Base-by-base conservation (phyloP, 2,329 filamentous ascomycete species). In the Acarospora socialis region DNA sequence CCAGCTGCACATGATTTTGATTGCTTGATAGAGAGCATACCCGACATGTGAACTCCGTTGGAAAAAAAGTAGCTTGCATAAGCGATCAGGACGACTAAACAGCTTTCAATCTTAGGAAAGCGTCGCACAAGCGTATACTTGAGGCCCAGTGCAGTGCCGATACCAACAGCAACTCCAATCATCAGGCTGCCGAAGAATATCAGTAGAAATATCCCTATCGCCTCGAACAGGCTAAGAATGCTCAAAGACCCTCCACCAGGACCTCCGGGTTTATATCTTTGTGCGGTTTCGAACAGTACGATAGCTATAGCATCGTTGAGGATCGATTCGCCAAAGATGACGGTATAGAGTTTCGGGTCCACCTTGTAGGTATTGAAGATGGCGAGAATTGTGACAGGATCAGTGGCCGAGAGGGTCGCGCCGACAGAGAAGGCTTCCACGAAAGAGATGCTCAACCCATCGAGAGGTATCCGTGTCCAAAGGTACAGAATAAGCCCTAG, bases 351-450 rank as follows among this genome's bases (percentile, higher is more conserved):
- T 59, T 95, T 95, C 3, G 90, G 90, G 49, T 98, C 90, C 47
- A 98, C 90, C 59, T 95, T 95, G 70, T 95, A 98, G 2, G 90
- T 81, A 56, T 94, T 95, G 70, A 98, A 98, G 46, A 98, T 98
- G 53, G 90, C 90, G 33, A 98, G 66, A 46, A 98, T 95, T 0
- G 90, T 98, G 37, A 98, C 87, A 0, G 90, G 90, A 51, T 98
- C 90, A 1, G 90, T 98, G 37, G 90, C 90, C 2, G 90, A 95
- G 19, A 98, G 70, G 0, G 90, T 98, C 26, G 90, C 90, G 47
- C 90, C 90, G 25, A 98, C 83, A 1, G 86, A 92, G 53, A 98
- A 90, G 42, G 90, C 90, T 52, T 98, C 90, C 43, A 94, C 81
- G 53, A 94, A 94, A 34, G 71, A 77, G 60, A 98, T 82, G 36